Percentiles rank a stretch among this genome's conserved stretches.
phyloP scores from a whole-genome alignment of 169 alveolate genomes.

The Plasmodium blacklocki region DNA sequence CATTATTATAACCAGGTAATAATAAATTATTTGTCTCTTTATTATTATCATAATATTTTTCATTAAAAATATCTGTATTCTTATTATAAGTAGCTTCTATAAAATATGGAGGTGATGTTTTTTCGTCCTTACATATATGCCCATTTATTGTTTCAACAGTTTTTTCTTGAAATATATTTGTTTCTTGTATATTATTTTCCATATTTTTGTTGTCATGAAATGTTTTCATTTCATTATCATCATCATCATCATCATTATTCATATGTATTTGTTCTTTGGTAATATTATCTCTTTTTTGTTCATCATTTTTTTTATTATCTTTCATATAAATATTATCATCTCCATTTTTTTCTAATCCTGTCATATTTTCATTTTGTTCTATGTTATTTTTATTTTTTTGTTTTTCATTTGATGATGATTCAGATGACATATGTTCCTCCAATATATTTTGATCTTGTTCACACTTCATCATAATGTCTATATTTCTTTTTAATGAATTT shows the following conservation, averaged over 20 bases:
- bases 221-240: not conserved
- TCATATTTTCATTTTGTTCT: not conserved
- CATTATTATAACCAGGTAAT: conserved; percentile 36
- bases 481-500: conserved; percentile 8
- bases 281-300: not conserved
- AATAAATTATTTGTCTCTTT: conserved; percentile 8
- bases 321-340: not conserved
- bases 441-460: not conserved
- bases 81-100: conserved; percentile 37
- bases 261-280: not conserved
- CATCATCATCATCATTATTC: not conserved
- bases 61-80: conserved; percentile 26
- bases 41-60: not conserved
- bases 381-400: not conserved
- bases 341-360: not conserved
- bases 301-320: not conserved
- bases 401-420: not conserved
- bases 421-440: not conserved
- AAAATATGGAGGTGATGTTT: conserved; percentile 9
- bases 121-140: not conserved
- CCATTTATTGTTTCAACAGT: not conserved
- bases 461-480: conserved; percentile 8
- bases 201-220: not conserved
- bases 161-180: not conserved
- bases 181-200: not conserved